phyloP scores from a whole-genome alignment of 768 basidiomycete genomes.

The Trametopsis cervina region DNA sequence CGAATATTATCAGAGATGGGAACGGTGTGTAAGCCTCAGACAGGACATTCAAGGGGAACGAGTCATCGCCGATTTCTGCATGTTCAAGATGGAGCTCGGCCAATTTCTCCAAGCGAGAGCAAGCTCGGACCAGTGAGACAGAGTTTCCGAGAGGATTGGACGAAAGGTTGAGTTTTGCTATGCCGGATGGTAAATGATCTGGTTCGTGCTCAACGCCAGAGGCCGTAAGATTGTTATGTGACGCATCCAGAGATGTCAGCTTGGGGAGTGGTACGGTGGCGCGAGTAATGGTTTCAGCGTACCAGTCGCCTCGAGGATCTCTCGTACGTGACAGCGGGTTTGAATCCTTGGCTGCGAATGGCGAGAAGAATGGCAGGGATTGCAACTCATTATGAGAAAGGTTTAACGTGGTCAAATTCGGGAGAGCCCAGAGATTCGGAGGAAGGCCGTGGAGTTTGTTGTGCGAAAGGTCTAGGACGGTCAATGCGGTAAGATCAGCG shows the following conservation, averaged over 20 bases:
- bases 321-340: slow-evolving; percentile 29
- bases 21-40: slow-evolving; percentile 32
- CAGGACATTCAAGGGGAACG: slow-evolving; percentile 36
- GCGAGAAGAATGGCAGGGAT: slow-evolving; percentile 53
- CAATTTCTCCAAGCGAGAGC: slow-evolving; percentile 43
- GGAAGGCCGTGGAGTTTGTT: slow-evolving; percentile 63
- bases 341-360: slow-evolving; percentile 33
- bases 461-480: slow-evolving; percentile 66
- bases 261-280: slow-evolving; percentile 60
- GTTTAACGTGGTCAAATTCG: slow-evolving; percentile 58
- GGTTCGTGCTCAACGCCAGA: slow-evolving; percentile 39
- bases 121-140: slow-evolving; percentile 36
- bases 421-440: slow-evolving; percentile 57
- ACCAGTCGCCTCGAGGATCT: slow-evolving; percentile 41
- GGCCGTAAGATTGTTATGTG: slow-evolving; percentile 59
- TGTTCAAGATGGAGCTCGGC: slow-evolving; percentile 51
- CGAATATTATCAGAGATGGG: slow-evolving; percentile 46
- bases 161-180: slow-evolving; percentile 59
- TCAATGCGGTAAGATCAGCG: slow-evolving; percentile 60
- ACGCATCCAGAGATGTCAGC: slow-evolving; percentile 55
- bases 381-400: slow-evolving; percentile 64
- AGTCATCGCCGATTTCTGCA: slow-evolving; percentile 53
- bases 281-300: slow-evolving; percentile 53
- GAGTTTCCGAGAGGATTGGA: slow-evolving; percentile 53
- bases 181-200: slow-evolving; percentile 39